Base-by-base conservation (phyloP, 805 yeast species). In the Ogataea chonburiensis region DNA sequence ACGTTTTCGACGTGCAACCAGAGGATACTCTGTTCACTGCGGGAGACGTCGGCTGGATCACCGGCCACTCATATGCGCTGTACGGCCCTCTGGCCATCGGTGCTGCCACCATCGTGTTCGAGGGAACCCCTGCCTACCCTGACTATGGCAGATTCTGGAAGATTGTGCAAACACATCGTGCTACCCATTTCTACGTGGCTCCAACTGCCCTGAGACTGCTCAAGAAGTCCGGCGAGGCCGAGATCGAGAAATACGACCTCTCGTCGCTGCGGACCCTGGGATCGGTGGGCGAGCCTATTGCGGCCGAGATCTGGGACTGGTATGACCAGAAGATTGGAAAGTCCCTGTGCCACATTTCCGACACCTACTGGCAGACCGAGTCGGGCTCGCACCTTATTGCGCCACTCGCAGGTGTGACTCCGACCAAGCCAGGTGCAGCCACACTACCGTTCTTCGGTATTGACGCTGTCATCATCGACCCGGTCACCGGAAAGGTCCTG, bases 301-400 rank as follows among this genome's bases (percentile, higher is more conserved):
- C 97, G 30, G 87, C 95, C 42, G 98, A 93, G 62, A 80, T 93
- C 50, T 93, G 98, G 98, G 94, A 87, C 63, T 93, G 98, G 98
- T 93, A 93, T 67, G 79, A 85, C 61, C 91, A 86, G 53, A 77
- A 85, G 61, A 81, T 93, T 54, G 98, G 98, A 58, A 83, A 88
- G 55, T 79, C 79, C 42, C 75, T 86, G 60, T 86, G 95, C 58
- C 95, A 88, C 55, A 81, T 91, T 51, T 81, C 86, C 55, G 98
- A 93, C 67, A 93, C 98, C 29, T 88, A 88, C 76, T 93, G 98
- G 98, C 96, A 89, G 71, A 93, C 98, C 24, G 98, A 93, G 70
- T 82, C 95, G 10, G 98, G 98, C 38, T 84, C 96, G 22, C 97
- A 91, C 60, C 73, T 93, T 62, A 83, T 93, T 62, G 83, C 96